phyloP scores from a whole-genome alignment of 1,139 yeast genomes.

The Diutina sp. region DNA sequence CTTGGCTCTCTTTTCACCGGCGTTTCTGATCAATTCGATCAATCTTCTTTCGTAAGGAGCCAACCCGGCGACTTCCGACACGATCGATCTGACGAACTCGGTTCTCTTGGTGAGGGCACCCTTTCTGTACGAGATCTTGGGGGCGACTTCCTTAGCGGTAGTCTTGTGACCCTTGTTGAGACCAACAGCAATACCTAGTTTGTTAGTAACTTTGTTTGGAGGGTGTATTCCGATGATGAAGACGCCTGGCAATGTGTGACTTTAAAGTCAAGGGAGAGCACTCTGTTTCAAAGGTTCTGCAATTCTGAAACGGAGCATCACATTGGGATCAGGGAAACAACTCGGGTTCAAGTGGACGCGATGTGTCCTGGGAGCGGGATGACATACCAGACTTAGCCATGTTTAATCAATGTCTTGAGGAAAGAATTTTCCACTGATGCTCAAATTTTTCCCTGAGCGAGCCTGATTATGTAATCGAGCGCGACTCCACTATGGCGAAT shows the following conservation, averaged over 20 bases:
- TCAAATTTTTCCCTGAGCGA: slow-evolving; percentile 9
- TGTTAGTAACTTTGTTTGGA: slow-evolving; percentile 5
- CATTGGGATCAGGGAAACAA: background rate
- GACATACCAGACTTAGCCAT: slow-evolving; percentile 59
- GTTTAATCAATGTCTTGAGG: slow-evolving; percentile 12
- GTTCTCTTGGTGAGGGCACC: slow-evolving; percentile 96
- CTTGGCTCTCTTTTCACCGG: slow-evolving; percentile 99
- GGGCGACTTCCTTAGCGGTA: slow-evolving; percentile 83
- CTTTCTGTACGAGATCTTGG: slow-evolving; percentile 94
- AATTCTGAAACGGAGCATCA: too few species aligned
- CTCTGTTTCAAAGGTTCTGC: background rate
- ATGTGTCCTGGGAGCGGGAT: background rate
- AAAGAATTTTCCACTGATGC: slow-evolving; percentile 3
- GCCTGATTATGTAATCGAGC: background rate
- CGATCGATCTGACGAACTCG: slow-evolving; percentile 85
- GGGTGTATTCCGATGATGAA: background rate
- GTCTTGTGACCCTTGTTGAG: slow-evolving; percentile 98
- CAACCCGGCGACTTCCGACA: slow-evolving; percentile 96
- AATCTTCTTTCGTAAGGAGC: slow-evolving; percentile 99
- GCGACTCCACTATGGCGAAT: background rate
- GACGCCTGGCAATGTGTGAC: background rate
- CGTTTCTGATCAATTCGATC: slow-evolving; percentile 98
- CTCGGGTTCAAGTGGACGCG: background rate
- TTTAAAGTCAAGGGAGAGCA: background rate
- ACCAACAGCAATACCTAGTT: slow-evolving; percentile 94